Base-by-base conservation (phyloP, 2,329 filamentous ascomycete species). In the Colletotrichum sp. region DNA sequence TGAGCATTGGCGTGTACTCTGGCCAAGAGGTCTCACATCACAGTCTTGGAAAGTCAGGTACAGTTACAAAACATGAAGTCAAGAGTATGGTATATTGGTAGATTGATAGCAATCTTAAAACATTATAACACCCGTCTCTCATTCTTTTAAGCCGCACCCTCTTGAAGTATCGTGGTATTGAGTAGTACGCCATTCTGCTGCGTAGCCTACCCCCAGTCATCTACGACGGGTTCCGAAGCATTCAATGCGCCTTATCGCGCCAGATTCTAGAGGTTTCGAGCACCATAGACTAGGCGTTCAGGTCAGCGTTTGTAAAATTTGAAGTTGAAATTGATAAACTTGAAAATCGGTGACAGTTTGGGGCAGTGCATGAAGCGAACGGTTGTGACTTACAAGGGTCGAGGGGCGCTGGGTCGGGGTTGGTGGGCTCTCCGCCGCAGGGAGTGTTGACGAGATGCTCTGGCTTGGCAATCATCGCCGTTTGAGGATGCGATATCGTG, bases 351-450 rank as follows among this genome's bases (percentile, higher is more conserved):
- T 52, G 11, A 52, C n/a, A 22, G n/a, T 30, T 25, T 67, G 19
- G 13, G 61, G 28, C 34, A 25, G 32, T 32, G 25, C 25, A 34
- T 27, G 32, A 22, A 25, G 61, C 61, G 34, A 61, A 34, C 28
- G 27, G 59, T 15, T n/a, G 30, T 25, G n/a, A 65, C 68, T 71
- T 65, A 71, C 68, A 71, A 19, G 68, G 68, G 36, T 71, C 68
- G 16, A 71, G 68, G 30, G 68, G 68, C 19, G 68, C 59, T 65
- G 68, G 52, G 28, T 71, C 68, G 25, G 60, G 68, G 28, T 63
- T 65, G n/a, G 60, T 57, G 55, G 36, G 19, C 44, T 65, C 68
- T 32, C 60, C 68, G 44, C 68, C 68, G 22, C 22, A 27, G 16
- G 60, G 39, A 59, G 22, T 65, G 59, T 55, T 71, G 39, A 65